Percentiles rank a stretch among this genome's conserved stretches.
Evolutionary conservation across 768 basidiomycete species (phyloP).

Genomic region (Tephrocybe rancida): DNA sequence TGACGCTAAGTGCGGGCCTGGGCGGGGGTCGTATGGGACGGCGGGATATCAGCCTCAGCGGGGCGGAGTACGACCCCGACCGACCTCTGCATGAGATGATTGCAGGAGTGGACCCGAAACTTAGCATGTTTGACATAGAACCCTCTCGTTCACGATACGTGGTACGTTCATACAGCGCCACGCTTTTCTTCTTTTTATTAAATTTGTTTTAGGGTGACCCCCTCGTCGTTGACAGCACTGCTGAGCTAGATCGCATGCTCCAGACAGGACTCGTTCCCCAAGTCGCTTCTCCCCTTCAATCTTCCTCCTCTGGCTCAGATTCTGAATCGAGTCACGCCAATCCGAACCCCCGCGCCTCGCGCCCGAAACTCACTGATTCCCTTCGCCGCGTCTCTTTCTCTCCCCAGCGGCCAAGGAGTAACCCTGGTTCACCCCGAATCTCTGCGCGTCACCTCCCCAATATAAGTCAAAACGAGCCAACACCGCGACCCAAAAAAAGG

Average conservation of each 20-base stretch:
- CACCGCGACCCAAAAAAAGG: constrained; percentile 35
- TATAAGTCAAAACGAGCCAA: constrained; percentile 20
- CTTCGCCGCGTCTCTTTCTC: constrained; percentile 73
- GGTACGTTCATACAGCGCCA: constrained; percentile 32
- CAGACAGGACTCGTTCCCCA: constrained; percentile 51
- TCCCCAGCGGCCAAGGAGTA: constrained; percentile 69
- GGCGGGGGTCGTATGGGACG: constrained; percentile 53
- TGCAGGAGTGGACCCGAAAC: constrained; percentile 55
- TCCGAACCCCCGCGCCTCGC: constrained; percentile 30
- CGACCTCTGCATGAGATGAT: constrained; percentile 76
- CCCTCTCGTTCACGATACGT: constrained; percentile 50
- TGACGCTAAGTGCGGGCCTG: constrained; percentile 86
- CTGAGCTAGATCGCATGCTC: constrained; percentile 61
- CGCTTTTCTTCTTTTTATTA: neutral
- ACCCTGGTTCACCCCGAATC: constrained; percentile 28
- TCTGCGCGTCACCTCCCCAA: constrained; percentile 16
- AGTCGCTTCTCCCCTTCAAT: constrained; percentile 44
- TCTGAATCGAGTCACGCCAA: constrained; percentile 41
- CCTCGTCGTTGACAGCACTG: constrained; percentile 61
- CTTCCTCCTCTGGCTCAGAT: constrained; percentile 53
- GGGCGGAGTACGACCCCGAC: constrained; percentile 86
- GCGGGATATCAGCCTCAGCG: constrained; percentile 64
- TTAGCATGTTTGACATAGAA: constrained; percentile 60
- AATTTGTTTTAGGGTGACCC: constrained; percentile 38
- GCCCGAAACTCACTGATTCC: constrained; percentile 72